A percentile compares a stretch with the other conserved stretches of the same genome.
Conservation (phyloP, 225 moss, liverwort and hornwort species). For the Lunularia cruciata region DNA sequence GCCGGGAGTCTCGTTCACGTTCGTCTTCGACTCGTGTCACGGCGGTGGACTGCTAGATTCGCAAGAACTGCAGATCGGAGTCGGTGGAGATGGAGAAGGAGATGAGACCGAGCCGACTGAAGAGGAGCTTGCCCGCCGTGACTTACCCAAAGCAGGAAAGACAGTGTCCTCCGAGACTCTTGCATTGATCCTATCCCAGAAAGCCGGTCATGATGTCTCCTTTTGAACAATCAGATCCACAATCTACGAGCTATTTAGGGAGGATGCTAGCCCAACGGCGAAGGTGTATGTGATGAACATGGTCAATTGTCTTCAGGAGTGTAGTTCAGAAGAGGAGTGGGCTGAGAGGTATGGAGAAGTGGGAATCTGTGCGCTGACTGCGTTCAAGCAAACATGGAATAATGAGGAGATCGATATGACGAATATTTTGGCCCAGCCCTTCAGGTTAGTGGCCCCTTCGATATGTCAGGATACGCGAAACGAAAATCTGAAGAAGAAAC, state of each 20-base stretch:
- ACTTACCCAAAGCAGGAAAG: neutral
- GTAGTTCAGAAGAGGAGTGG: slow-evolving; percentile 12
- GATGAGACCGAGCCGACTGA: neutral
- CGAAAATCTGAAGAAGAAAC: slow-evolving; percentile 15
- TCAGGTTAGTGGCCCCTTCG: slow-evolving; percentile 5
- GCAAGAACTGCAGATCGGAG: slow-evolving; percentile 65
- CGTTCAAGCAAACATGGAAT: slow-evolving; percentile 24
- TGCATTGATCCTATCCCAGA: slow-evolving; percentile 40
- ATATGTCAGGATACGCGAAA: slow-evolving; percentile 6
- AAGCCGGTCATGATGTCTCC: slow-evolving; percentile 43
- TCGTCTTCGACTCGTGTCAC: slow-evolving; percentile 81
- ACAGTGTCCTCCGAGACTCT: slow-evolving; percentile 48
- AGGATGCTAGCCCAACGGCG: slow-evolving; percentile 54
- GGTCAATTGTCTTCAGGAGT: slow-evolving; percentile 15
- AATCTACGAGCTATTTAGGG: slow-evolving; percentile 54
- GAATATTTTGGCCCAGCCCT: slow-evolving; percentile 21
- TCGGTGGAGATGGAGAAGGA: slow-evolving; percentile 25
- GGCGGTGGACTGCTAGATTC: slow-evolving; percentile 78
- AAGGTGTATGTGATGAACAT: slow-evolving; percentile 47
- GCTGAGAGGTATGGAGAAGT: neutral
- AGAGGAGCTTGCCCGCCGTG: no score
- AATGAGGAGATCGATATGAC: slow-evolving; percentile 23
- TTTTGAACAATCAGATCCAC: slow-evolving; percentile 49
- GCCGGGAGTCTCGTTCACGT: slow-evolving; percentile 65
- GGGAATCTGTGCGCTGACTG: slow-evolving; percentile 17